Evolutionary conservation across 2,329 filamentous ascomycete species (phyloP), one percentile per base, ranked within the genome.

Genomic region (Stemphylium lycopersici): DNA sequence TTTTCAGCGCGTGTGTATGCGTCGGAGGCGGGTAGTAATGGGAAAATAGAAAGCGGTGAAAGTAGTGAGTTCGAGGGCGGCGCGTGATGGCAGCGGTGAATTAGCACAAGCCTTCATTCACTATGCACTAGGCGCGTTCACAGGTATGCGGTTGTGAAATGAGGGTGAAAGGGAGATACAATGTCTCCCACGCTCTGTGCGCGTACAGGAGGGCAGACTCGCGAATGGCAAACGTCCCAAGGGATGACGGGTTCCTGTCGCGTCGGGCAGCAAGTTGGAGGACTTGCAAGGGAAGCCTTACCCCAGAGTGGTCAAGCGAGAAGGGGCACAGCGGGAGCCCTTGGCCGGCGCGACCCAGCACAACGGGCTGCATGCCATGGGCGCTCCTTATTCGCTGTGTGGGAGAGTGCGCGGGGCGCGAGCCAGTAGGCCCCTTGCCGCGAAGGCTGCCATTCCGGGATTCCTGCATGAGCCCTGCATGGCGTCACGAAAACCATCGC

Each of bases 31-130:
- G 48, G 48, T 47, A 39, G 48, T 53, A 20, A 42, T 31, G 48
- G 49, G 40, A 45, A 41, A 31, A 34, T 58, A 65, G 20, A 60
- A 55, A 39, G 59, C 60, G 59, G 62, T 65, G 51, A 58, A 66
- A 36, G 52, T 41, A 52, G 50, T 31, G n/a, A 41, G 13, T 5
- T 13, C 20, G 20, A n/a, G 12, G 31, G 32, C 13, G 31, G 41
- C 20, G 41, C 16, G 20, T 29, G 18, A 24, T 10, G 61, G 60
- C 43, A 60, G 31, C 37, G 42, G 37, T 29, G 41, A 24, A 22
- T 33, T 41, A 8, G 46, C 46, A 31, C 37, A 24, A 24, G 22
- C 22, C 22, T 24, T 24, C 18, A 18, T 13, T 26, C 22, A 32
- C 40, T 51, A 22, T 12, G 34, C 42, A 20, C 29, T 6, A 32